A percentile compares a stretch with the other conserved stretches of the same genome.
Evolutionary conservation across 2,329 filamentous ascomycete genomes (phyloP).

Genomic region (Hypoxylon sp.): DNA sequence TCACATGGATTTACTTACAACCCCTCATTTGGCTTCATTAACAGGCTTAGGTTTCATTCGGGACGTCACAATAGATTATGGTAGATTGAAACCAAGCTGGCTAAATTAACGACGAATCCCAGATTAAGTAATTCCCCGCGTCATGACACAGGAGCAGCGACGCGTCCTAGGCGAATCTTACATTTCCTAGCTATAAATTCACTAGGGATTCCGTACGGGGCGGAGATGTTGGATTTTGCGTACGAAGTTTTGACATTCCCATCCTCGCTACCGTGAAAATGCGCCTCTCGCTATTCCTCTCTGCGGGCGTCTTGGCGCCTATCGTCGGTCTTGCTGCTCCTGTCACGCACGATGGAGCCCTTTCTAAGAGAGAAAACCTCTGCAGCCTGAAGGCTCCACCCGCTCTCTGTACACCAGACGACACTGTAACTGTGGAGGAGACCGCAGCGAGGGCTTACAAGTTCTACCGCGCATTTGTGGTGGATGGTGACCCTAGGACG

Average conservation of each 20-base stretch:
- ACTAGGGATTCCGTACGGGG: constrained; percentile 10
- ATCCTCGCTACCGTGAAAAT: constrained; percentile 45
- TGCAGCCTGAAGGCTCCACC: constrained; percentile 57
- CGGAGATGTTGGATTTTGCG: constrained; percentile 1
- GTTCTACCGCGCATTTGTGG: constrained; percentile 60
- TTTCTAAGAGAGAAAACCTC: constrained; percentile 56
- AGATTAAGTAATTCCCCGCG: constrained; percentile 46
- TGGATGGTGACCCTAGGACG: constrained; percentile 57
- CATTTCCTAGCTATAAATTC: constrained; percentile 28
- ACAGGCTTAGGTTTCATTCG: constrained; percentile 47
- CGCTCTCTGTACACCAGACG: constrained; percentile 55
- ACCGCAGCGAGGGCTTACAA: constrained; percentile 58
- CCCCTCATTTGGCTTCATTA: constrained; percentile 9
- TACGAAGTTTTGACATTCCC: constrained; percentile 7
- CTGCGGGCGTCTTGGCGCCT: constrained; percentile 50
- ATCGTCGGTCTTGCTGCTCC: constrained; percentile 51
- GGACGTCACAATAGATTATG: constrained; percentile 44
- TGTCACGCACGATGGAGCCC: constrained; percentile 35
- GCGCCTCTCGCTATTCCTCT: constrained; percentile 50
- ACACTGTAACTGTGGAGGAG: constrained; percentile 56
- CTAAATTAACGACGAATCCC: constrained; percentile 47
- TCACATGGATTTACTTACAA: not conserved
- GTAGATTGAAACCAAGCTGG: constrained; percentile 46
- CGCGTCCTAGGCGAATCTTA: not conserved
- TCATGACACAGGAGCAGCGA: constrained; percentile 32